These are phyloP conservation scores for Melanogaster broomeanus DNA, from an alignment of 768 basidiomycete genomes.

Conservation along the genomic window DNA sequence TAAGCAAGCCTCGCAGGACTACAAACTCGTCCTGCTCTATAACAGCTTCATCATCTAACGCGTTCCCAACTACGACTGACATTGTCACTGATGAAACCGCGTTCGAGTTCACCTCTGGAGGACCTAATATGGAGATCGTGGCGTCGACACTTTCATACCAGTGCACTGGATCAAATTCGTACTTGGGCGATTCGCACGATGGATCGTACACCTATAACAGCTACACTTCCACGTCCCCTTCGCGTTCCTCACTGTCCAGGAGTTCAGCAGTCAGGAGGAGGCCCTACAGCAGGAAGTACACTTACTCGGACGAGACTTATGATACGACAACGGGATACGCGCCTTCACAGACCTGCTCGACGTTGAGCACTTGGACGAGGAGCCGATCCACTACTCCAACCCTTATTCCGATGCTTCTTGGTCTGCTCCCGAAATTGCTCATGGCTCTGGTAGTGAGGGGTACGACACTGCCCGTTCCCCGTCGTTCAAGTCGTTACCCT, in stretches of 20 bases:
- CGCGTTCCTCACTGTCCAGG: conserved; percentile 52
- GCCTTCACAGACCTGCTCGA: conserved; percentile 36
- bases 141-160: conserved; percentile 55
- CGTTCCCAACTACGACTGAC: conserved; percentile 29
- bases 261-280: conserved; percentile 59
- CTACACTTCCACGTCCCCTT: conserved; percentile 46
- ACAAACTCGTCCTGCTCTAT: conserved; percentile 37
- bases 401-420: conserved; percentile 29
- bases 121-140: conserved; percentile 44
- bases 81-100: conserved; percentile 41
- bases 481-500: conserved; percentile 57
- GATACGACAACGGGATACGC: conserved; percentile 57
- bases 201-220: conserved; percentile 35
- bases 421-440: conserved; percentile 33
- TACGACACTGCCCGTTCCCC: conserved; percentile 48
- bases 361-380: conserved; percentile 33
- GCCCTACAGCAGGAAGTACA: conserved; percentile 38
- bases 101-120: conserved; percentile 38
- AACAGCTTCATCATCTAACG: conserved; percentile 30
- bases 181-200: conserved; percentile 56
- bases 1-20: conserved; percentile 29
- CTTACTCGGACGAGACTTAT: conserved; percentile 41
- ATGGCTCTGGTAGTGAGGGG: conserved; percentile 48
- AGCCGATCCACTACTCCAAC: conserved; percentile 32
- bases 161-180: conserved; percentile 54